phyloP scores from a whole-genome alignment of 2,329 filamentous ascomycete genomes.

The Hyphodiscus sp. region DNA sequence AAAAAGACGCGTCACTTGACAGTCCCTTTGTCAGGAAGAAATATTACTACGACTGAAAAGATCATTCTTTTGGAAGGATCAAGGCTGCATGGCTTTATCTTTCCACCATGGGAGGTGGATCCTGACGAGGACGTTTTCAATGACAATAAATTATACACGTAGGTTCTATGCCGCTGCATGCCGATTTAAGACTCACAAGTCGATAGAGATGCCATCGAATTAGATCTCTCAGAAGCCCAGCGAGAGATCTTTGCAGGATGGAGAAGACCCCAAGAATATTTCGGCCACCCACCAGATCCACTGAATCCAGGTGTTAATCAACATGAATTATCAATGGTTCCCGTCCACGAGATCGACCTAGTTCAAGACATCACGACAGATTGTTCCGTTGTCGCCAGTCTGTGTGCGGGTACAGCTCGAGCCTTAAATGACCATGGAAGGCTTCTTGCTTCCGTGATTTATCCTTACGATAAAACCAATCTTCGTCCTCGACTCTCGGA shows the following conservation, averaged over 20 bases:
- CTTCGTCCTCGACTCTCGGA: conserved; percentile 57
- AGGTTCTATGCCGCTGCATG: conserved; percentile 30
- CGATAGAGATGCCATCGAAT: conserved; percentile 58
- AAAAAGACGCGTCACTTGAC: conserved; percentile 20
- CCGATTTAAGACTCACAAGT: conserved; percentile 14
- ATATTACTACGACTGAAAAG: conserved; percentile 63
- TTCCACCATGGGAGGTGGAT: conserved; percentile 73
- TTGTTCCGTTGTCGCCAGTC: conserved; percentile 92
- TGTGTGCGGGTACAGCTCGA: conserved; percentile 74
- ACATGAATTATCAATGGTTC: conserved; percentile 47
- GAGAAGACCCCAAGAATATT: conserved; percentile 67
- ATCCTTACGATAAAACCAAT: conserved; percentile 61
- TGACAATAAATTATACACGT: conserved; percentile 55
- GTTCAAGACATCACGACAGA: conserved; percentile 95
- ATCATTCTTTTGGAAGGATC: conserved; percentile 72
- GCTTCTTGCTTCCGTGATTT: conserved; percentile 67
- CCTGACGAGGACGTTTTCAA: conserved; percentile 58
- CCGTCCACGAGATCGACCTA: conserved; percentile 62
- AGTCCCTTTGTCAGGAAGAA: conserved; percentile 44
- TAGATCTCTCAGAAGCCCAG: conserved; percentile 71
- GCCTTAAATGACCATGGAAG: conserved; percentile 62
- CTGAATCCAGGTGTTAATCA: conserved; percentile 9
- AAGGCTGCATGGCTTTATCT: conserved; percentile 73
- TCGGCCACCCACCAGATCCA: conserved; percentile 27
- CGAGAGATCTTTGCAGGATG: conserved; percentile 72